Base-by-base conservation (phyloP, 441 rosid species). In the Gossypium schwendimanii region DNA sequence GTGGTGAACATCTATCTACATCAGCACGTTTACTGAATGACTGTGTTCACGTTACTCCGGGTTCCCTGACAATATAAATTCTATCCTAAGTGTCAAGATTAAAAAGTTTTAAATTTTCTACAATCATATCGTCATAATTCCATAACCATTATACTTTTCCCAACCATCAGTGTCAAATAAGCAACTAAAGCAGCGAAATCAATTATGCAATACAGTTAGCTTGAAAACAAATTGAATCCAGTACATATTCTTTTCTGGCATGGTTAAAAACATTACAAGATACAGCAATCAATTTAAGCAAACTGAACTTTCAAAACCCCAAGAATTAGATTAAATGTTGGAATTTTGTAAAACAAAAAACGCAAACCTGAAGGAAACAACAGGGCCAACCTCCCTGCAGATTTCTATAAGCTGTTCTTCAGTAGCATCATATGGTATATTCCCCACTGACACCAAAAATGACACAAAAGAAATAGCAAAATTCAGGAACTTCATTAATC, bases 361-460 rank as follows among this genome's bases (percentile, higher is more conserved):
- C 6, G 14, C 87, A 69, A 66, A 92, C 99, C 97, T 94, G 94
- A 94, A 94, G 68, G 98, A 92, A 58, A 94, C 96, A 58, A 91
- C 98, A 63, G 97, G 99, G 8, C 99, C 98, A 75, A 91, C 99
- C 82, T 94, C 99, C 70, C 93, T 87, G 78, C 96, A 92, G 76
- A 94, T 91, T 63, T 92, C 98, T 66, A 87, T 88, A 8, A 94
- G 92, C 81, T 92, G 96, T 73, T 94, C 96, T 79, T 92, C 98
- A n/a, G 97, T 89, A 15, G 91, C 96, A 83, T 91, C 99, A 81
- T 91, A 94, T 8, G 99, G 98, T 80, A 94, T 91, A 74, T 94
- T 94, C 74, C 97, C 98, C 84, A 94, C 97, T 92, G 87, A 12
- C 45, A 68, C 10, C 14, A 66, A 18, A 11, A 74, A 60, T 10